phyloP scores from a whole-genome alignment of 2,329 filamentous ascomycete species.

The Pyrenochaeta sp. region DNA sequence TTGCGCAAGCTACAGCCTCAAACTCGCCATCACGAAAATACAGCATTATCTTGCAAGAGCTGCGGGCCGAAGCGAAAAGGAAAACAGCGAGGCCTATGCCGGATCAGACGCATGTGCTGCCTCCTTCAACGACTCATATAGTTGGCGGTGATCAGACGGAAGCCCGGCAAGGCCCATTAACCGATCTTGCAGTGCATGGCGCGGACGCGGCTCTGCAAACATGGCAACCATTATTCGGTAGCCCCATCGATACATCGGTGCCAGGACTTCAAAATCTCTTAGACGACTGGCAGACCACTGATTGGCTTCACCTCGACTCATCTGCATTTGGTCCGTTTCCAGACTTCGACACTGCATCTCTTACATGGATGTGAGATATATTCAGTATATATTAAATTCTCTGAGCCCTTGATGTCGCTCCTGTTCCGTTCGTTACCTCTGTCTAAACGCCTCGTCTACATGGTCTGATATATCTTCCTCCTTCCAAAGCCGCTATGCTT shows the following conservation, averaged over 20 bases:
- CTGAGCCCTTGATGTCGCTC: too few relatives aligned
- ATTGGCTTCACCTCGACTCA: slow-evolving; percentile 47
- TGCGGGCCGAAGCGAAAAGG: slow-evolving; percentile 51
- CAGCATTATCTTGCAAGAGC: slow-evolving; percentile 58
- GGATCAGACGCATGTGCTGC: slow-evolving; percentile 4
- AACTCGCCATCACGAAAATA: slow-evolving; percentile 59
- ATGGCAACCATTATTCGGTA: slow-evolving; percentile 32
- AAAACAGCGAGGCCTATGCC: slow-evolving; percentile 21
- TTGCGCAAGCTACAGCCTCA: slow-evolving; percentile 56
- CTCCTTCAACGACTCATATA: neutral
- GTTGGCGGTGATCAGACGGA: neutral
- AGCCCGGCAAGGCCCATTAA: too few relatives aligned
- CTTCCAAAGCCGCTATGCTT: too few relatives aligned
- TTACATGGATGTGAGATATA: slow-evolving; percentile 13
- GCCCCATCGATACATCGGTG: slow-evolving; percentile 23
- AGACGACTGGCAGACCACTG: slow-evolving; percentile 43
- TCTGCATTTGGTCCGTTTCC: slow-evolving; percentile 36
- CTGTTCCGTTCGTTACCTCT: neutral
- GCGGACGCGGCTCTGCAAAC: slow-evolving; percentile 4
- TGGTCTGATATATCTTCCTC: too few relatives aligned
- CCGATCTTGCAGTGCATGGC: neutral
- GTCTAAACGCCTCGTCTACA: neutral
- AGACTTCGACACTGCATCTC: slow-evolving; percentile 4
- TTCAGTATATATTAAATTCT: neutral
- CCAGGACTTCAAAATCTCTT: slow-evolving; percentile 29